phyloP scores from a whole-genome alignment of 257 asterid genomes.

The Eustoma russellianum region DNA sequence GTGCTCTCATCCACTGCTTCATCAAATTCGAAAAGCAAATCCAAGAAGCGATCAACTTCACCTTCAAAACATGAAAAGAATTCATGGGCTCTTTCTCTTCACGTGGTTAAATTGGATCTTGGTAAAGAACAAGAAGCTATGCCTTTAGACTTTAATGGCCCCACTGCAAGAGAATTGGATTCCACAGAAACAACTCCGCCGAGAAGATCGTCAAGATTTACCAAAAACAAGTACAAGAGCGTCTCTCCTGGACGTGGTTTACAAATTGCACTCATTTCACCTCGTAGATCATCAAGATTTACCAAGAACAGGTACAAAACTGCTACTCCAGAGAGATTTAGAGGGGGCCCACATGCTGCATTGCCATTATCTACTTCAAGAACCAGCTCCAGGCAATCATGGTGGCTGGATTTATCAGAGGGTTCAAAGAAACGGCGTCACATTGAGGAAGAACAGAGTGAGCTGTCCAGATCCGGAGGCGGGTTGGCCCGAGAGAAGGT shows the following conservation, averaged over 20 bases:
- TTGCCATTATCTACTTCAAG: constrained; percentile 4
- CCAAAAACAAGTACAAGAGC: constrained; percentile 21
- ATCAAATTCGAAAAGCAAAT: background rate
- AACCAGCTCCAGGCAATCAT: background rate
- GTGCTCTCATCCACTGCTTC: background rate
- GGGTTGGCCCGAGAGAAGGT: too few relatives aligned
- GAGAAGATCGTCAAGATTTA: constrained; percentile 37
- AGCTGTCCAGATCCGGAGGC: too few relatives aligned
- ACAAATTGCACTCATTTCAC: too few relatives aligned
- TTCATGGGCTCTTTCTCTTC: constrained; percentile 41
- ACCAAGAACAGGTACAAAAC: constrained; percentile 22
- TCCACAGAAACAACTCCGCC: too few relatives aligned
- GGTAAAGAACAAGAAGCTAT: constrained; percentile 3
- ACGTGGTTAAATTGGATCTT: constrained; percentile 13
- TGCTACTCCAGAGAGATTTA: background rate
- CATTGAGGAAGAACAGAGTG: constrained; percentile 5
- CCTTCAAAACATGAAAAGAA: background rate
- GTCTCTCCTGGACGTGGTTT: background rate
- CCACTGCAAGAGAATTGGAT: constrained; percentile 1
- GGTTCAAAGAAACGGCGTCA: constrained; percentile 23
- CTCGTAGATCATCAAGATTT: constrained; percentile 35
- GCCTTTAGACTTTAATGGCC: constrained; percentile 20
- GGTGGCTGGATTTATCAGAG: constrained; percentile 12
- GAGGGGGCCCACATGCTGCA: constrained; percentile 11
- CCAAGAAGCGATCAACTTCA: background rate